phyloP scores from a whole-genome alignment of 2,329 filamentous ascomycete species.

The Thelonectria blattea region DNA sequence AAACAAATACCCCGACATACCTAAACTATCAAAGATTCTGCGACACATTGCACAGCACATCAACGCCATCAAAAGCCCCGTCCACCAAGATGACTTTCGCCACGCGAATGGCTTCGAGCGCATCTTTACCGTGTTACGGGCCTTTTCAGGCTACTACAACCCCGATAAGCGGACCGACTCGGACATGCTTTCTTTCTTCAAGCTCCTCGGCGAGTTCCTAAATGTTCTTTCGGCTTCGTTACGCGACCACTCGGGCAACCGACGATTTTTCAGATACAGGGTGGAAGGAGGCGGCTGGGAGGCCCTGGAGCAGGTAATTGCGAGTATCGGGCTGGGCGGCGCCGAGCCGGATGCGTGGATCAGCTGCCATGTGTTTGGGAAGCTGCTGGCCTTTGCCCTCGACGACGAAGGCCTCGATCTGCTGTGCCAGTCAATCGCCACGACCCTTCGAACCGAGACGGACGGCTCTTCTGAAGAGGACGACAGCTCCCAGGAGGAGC shows the following conservation, averaged over 20 bases:
- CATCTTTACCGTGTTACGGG: slow-evolving; percentile 71
- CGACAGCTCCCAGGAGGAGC: slow-evolving; percentile 42
- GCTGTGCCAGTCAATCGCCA: slow-evolving; percentile 65
- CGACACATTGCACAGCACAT: slow-evolving; percentile 71
- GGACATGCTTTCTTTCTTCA: slow-evolving; percentile 70
- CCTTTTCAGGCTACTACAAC: slow-evolving; percentile 78
- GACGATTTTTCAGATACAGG: slow-evolving; percentile 80
- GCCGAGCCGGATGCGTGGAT: slow-evolving; percentile 72
- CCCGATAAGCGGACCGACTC: slow-evolving; percentile 64
- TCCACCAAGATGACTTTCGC: slow-evolving; percentile 80
- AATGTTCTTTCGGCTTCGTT: slow-evolving; percentile 78
- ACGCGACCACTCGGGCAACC: slow-evolving; percentile 81
- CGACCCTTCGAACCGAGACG: slow-evolving; percentile 42
- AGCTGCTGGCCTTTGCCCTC: slow-evolving; percentile 79
- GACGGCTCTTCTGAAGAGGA: slow-evolving; percentile 39
- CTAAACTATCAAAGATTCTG: slow-evolving; percentile 60
- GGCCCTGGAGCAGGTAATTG: slow-evolving; percentile 74
- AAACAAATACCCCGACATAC: slow-evolving; percentile 55
- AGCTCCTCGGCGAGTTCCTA: slow-evolving; percentile 73
- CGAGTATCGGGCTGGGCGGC: slow-evolving; percentile 68
- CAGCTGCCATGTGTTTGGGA: slow-evolving; percentile 78
- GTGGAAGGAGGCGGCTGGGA: slow-evolving; percentile 82
- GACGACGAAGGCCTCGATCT: slow-evolving; percentile 77
- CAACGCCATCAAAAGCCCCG: slow-evolving; percentile 53
- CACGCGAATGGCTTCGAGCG: slow-evolving; percentile 79